Conservation (phyloP, 192 early-diverging fungal genomes). For the Coemansia sp. region DNA sequence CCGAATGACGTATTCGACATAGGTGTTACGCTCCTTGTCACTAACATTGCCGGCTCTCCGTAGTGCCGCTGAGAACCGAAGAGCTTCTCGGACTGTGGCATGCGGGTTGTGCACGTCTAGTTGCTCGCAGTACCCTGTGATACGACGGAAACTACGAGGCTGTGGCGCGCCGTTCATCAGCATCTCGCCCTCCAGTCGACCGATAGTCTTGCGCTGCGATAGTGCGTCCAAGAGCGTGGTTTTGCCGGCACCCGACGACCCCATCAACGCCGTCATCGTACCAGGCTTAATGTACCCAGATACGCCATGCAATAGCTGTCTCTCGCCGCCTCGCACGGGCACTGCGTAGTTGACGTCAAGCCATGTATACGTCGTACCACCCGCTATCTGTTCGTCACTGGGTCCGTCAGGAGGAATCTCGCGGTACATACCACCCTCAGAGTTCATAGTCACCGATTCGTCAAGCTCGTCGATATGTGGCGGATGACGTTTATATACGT, state of each 20-base stretch:
- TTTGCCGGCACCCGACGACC: slow-evolving; percentile 52
- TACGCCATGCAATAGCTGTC: slow-evolving; percentile 68
- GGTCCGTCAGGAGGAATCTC: background rate
- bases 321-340: slow-evolving; percentile 60
- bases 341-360: slow-evolving; percentile 68
- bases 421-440: slow-evolving; percentile 11
- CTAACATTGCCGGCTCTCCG: slow-evolving; percentile 62
- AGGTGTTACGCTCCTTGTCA: slow-evolving; percentile 61
- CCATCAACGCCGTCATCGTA: slow-evolving; percentile 77
- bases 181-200: slow-evolving; percentile 59
- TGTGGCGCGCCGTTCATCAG: slow-evolving; percentile 59
- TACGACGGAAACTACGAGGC: slow-evolving; percentile 59
- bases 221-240: slow-evolving; percentile 67
- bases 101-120: slow-evolving; percentile 72
- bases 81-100: slow-evolving; percentile 62
- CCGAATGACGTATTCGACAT: slow-evolving; percentile 70
- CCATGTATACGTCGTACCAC: slow-evolving; percentile 64
- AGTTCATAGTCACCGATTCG: too few species aligned
- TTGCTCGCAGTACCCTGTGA: slow-evolving; percentile 79
- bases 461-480: slow-evolving; percentile 14
- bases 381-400: slow-evolving; percentile 30
- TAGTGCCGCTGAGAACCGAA: slow-evolving; percentile 63
- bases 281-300: slow-evolving; percentile 70
- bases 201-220: slow-evolving; percentile 70
- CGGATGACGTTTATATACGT: slow-evolving; percentile 30